A percentile compares a stretch with the other conserved stretches of the same genome.
phyloP scores from a whole-genome alignment of 148 eudicot genomes.

The Camellia sinensis region DNA sequence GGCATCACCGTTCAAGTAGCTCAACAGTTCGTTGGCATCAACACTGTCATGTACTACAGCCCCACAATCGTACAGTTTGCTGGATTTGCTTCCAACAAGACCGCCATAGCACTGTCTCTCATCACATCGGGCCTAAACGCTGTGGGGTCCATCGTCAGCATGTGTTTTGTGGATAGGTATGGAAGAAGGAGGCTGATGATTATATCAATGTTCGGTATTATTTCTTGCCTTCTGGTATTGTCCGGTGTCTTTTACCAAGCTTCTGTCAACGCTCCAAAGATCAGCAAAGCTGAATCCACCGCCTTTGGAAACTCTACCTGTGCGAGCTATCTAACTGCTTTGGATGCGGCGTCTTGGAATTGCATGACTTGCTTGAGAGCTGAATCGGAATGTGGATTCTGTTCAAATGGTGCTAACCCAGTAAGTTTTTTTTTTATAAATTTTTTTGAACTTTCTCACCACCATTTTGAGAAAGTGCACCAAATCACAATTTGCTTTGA shows the following conservation, averaged over 20 bases:
- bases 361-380: conserved; percentile 34
- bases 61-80: conserved; percentile 49
- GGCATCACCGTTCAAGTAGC: conserved; percentile 41
- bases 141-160: conserved; percentile 36
- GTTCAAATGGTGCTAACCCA: conserved; percentile 16
- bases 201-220: conserved; percentile 34
- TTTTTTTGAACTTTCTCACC: background rate
- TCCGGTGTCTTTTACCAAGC: conserved; percentile 33
- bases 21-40: conserved; percentile 45
- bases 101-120: conserved; percentile 43
- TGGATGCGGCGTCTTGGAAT: conserved; percentile 29
- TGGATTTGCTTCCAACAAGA: conserved; percentile 40
- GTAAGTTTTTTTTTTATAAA: conserved; percentile 7
- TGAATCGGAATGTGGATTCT: conserved; percentile 23
- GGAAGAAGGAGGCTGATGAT: conserved; percentile 48
- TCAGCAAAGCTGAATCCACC: conserved; percentile 18
- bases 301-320: conserved; percentile 31
- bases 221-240: conserved; percentile 32
- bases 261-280: conserved; percentile 22
- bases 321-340: background rate
- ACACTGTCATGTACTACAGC: conserved; percentile 48
- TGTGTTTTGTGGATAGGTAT: conserved; percentile 34
- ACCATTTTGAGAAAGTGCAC: too few relatives aligned
- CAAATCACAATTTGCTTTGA: background rate
- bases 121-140: conserved; percentile 47